phyloP scores from a whole-genome alignment of 2,329 filamentous ascomycete genomes.

The Ilyonectria destructans region DNA sequence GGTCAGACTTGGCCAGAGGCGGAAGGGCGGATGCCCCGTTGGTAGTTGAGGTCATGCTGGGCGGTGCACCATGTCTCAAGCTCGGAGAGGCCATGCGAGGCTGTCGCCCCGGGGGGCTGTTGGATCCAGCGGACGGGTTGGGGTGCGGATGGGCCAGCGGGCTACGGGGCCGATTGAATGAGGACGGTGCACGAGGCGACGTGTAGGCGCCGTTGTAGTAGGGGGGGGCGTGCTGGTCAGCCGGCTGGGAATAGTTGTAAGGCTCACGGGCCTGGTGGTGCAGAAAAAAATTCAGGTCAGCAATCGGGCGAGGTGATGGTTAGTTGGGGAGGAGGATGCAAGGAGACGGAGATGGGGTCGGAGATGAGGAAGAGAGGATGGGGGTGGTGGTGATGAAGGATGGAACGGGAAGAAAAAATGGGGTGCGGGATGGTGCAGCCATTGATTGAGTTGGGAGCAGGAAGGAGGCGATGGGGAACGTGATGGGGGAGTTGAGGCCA shows the following conservation, averaged over 20 bases:
- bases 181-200: conserved; percentile 62
- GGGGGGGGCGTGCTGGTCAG: conserved; percentile 60
- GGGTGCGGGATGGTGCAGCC: conserved; percentile 39
- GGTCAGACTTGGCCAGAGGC: conserved; percentile 58
- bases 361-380: conserved; percentile 13
- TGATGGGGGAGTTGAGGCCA: conserved; percentile 35
- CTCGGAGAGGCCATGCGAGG: conserved; percentile 66
- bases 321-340: conserved; percentile 25
- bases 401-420: conserved; percentile 27
- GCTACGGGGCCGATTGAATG: conserved; percentile 64
- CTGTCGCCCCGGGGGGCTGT: conserved; percentile 61
- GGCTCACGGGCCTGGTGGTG: conserved; percentile 64
- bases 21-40: conserved; percentile 60
- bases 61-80: conserved; percentile 60
- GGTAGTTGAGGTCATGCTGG: conserved; percentile 56
- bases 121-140: conserved; percentile 60
- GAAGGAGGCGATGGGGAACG: conserved; percentile 31
- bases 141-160: conserved; percentile 67
- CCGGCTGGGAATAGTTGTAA: conserved; percentile 64
- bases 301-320: conserved; percentile 37
- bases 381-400: conserved; percentile 30
- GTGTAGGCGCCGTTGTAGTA: conserved; percentile 68
- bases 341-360: conserved; percentile 24
- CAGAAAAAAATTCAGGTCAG: conserved; percentile 51
- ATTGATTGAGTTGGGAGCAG: conserved; percentile 43